Evolutionary conservation across 306 rosid genomes (phyloP), one percentile per base, ranked within the genome.

Genomic region (Dryas alaskensis): DNA sequence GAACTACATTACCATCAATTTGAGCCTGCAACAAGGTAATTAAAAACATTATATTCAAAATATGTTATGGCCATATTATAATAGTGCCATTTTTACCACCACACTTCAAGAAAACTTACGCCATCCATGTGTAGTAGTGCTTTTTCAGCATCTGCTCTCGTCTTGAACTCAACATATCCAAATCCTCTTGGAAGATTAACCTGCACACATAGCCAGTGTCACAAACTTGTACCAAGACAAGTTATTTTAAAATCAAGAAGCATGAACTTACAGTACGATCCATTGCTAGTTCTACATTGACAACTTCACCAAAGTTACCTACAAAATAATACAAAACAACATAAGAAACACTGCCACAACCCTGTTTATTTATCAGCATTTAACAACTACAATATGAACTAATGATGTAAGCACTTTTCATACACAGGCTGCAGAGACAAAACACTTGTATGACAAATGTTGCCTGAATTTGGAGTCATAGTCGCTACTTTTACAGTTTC

Each of bases 151-250:
- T 85, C 93, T 49, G 81, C 90, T 81, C 98, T 92, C 27, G 86
- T 81, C 88, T 95, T 95, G 87, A 90, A 95, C 74, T 90, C 93
- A 80, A 95, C 98, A 54, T 95, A 95, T 73, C 91, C 99, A 77
- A 82, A 92, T 70, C 99, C 99, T 85, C 84, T 92, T 7, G 99
- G 99, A 84, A 95, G 93, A 79, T 95, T 92, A 72, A 95, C 97
- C 98, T 95, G 81, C 66, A 83, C 68, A 69, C 10, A 11, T 57
- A 70, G 52, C 51, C 31, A 31, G 25, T 22, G 60, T 81, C 43
- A 77, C 31, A 53, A 12, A 4, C 46, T 27, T 59, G 42, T 19
- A 25, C 42, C 51, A 73, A 31, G 64, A 61, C 68, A 55, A 63
- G 67, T 12, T 60, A n/a, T 47, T 50, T 44, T 9, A 68, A 72